Percentiles rank a stretch among this genome's conserved stretches.
Evolutionary conservation across 2,329 filamentous ascomycete species (phyloP).

Genomic region (Fonsecaea monophora): DNA sequence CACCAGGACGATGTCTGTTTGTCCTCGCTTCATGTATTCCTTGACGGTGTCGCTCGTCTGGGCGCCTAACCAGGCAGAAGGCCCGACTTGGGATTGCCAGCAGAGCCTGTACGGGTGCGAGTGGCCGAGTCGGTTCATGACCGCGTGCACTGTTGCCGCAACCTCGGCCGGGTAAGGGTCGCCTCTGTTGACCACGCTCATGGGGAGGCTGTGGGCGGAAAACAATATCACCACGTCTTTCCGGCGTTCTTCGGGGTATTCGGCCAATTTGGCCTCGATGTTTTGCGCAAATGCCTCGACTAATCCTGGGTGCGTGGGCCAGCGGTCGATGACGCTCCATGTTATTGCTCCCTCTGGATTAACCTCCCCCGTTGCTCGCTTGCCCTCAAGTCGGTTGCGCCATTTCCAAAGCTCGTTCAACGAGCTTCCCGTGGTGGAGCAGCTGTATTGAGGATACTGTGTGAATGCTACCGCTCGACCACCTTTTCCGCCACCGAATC

Average conservation of each 20-base stretch:
- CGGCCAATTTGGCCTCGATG: constrained; percentile 81
- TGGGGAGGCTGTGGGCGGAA: constrained; percentile 93
- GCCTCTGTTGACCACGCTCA: constrained; percentile 95
- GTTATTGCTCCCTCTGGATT: constrained; percentile 74
- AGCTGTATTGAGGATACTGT: constrained; percentile 98
- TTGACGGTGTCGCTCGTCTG: constrained; percentile 90
- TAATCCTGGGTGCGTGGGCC: constrained; percentile 89
- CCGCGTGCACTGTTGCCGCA: constrained; percentile 91
- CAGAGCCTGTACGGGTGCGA: constrained; percentile 91
- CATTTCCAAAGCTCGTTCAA: constrained; percentile 98
- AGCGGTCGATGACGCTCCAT: constrained; percentile 98
- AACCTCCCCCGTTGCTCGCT: constrained; percentile 59
- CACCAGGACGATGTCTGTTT: constrained; percentile 88
- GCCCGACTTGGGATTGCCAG: constrained; percentile 98
- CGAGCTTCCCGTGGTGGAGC: constrained; percentile 94
- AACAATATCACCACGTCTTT: constrained; percentile 86
- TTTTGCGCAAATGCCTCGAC: constrained; percentile 92
- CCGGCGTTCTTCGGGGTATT: constrained; percentile 81
- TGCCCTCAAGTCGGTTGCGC: constrained; percentile 83
- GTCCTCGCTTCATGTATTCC: constrained; percentile 86
- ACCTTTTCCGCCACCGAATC: constrained; percentile 87
- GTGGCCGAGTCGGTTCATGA: constrained; percentile 90
- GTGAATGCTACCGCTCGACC: constrained; percentile 95
- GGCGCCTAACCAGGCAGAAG: constrained; percentile 91
- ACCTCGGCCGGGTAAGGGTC: constrained; percentile 97